Base-by-base conservation (phyloP, 441 rosid genomes). In the Euphorbia celastroides region DNA sequence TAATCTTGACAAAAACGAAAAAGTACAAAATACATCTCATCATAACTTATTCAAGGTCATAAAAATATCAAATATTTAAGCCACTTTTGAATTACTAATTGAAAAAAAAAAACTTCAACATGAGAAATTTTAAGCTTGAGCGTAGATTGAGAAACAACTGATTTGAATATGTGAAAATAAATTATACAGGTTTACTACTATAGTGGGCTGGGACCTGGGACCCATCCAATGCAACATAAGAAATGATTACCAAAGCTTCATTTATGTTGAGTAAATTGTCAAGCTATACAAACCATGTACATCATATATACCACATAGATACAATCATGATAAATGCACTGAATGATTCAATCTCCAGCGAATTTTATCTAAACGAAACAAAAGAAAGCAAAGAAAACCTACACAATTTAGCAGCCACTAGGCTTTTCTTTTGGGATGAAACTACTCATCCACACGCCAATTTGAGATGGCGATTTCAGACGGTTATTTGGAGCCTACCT, bases 401-500 rank as follows among this genome's bases (percentile, higher is more conserved):
- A 48, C 22, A 7, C 22, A 48, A 2, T 48, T n/a, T 1, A 17
- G 4, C 19, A 48, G 19, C 1, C 17, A 34, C 50, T 44, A 8
- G 48, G 2, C 48, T 42, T 42, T 42, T 5, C 48, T 1, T 16
- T 46, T 46, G 19, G 52, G 52, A 46, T 41, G 44, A 41, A 41
- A 41, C 44, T 41, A 9, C 44, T 41, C 44, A 41, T 9, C 54
- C 19, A 48, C 52, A 14, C 23, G 19, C 22, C 22, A n/a, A 2
- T n/a, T 48, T 44, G 50, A 13, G 50, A 44, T 13, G 50, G 50
- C 13, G 50, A 44, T 44, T 44, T 44, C 17, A 13, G 50, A n/a
- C 54, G 17, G 54, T 48, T 48, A 17, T 13, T 67, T 30, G 14
- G 42, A 6, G 17, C 52, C 65, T 74, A 83, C 75, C 85, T 73